A percentile compares a stretch with the other conserved stretches of the same genome.
phyloP scores from a whole-genome alignment of 1,284 basidiomycete genomes.

The Psilocybe mexicana region DNA sequence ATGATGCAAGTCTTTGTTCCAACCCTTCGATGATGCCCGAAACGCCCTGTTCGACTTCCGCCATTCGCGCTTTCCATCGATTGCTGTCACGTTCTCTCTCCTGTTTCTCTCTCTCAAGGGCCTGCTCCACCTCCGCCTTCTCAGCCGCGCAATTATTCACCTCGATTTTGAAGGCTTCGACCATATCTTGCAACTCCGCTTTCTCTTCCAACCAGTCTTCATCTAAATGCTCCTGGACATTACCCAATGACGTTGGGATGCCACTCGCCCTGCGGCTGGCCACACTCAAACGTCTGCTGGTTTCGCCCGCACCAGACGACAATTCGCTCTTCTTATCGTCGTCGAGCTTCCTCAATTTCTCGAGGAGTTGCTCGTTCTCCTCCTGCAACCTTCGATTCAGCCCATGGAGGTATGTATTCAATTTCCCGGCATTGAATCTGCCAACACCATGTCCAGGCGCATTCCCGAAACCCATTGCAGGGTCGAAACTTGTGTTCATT shows the following conservation, averaged over 20 bases:
- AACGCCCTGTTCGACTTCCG: conserved; percentile 67
- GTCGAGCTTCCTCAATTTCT: conserved; percentile 50
- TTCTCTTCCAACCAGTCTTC: conserved; percentile 71
- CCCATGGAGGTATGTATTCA: conserved; percentile 81
- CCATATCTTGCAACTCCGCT: conserved; percentile 48
- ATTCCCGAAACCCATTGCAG: conserved; percentile 65
- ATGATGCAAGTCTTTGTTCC: conserved; percentile 53
- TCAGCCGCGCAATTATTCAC: conserved; percentile 40
- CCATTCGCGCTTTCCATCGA: conserved; percentile 66
- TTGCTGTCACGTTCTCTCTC: conserved; percentile 63
- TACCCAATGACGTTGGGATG: conserved; percentile 49
- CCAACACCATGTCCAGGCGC: conserved; percentile 59
- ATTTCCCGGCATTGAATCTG: conserved; percentile 77
- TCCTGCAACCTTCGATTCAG: conserved; percentile 78
- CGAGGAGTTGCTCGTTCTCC: conserved; percentile 70
- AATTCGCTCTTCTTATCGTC: conserved; percentile 40
- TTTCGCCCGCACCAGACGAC: conserved; percentile 12
- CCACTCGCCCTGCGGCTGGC: conserved; percentile 48
- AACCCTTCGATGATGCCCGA: conserved; percentile 64
- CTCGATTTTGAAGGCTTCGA: conserved; percentile 52
- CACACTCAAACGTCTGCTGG: conserved; percentile 27
- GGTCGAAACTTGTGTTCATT: conserved; percentile 83
- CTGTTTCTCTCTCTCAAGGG: conserved; percentile 51
- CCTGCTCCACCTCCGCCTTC: conserved; percentile 39
- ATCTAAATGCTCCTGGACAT: conserved; percentile 61